Base-by-base conservation (phyloP, 352 stramenopile species). In the Elongisporangium anandrum region DNA sequence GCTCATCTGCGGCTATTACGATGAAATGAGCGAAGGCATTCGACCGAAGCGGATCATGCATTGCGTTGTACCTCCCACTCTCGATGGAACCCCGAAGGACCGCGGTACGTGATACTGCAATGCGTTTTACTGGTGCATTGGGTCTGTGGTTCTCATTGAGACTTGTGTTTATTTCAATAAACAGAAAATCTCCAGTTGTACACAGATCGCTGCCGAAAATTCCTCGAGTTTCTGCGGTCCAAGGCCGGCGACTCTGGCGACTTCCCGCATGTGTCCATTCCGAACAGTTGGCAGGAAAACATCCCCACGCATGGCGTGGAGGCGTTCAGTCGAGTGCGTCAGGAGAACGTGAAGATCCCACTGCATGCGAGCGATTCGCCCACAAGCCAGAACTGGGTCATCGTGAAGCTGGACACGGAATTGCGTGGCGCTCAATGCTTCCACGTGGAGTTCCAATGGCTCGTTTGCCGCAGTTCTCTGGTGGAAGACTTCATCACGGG, bases 381-480 rank as follows among this genome's bases (percentile, higher is more conserved):
- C 17, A 84, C 72, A 34, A 88, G 84, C 47, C 85, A 94, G 65
- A 91, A 94, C 55, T 94, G 85, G 85, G 64, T 94, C 26, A 87
- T 90, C 54, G 70, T 73, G 21, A 82, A 85, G 52, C 69, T 90
- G n/a, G 85, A 94, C 58, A 89, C 74, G 39, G 85, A 92, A 47
- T 63, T 92, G 21, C 51, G 81, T 52, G 60, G 70, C 9, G 80
- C 79, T 50, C 82, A 90, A 60, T 90, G 81, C 67, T 95, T 83
- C 55, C 85, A 95, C 75, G 60, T 95, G 1, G 83, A 95, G 63
- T 80, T 95, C 24, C 85, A 92, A 61, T 95, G 85, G 85, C 77
- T 92, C 23, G 83, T 92, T 63, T 95, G 85, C 54, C 81, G 81
- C 41, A 91, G 85, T 53, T 82, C 83, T 26, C 70, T 93, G 3